Conservation (phyloP, 2,329 filamentous ascomycete species). For the Colletotrichum graminicola region DNA sequence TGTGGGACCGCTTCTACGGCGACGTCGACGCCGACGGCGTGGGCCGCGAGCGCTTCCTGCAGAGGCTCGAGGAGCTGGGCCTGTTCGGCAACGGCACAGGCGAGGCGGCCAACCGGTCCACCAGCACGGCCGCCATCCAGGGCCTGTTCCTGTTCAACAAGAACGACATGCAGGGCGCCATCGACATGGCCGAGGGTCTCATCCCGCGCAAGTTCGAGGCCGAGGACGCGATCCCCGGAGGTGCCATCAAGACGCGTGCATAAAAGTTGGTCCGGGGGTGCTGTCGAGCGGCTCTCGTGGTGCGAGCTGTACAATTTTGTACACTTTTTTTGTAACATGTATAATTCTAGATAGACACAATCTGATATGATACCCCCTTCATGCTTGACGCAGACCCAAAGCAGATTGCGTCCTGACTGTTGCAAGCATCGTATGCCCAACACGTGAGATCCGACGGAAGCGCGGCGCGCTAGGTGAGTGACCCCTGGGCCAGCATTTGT, state of each 20-base stretch:
- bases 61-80: constrained; percentile 75
- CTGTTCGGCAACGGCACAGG: constrained; percentile 72
- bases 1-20: constrained; percentile 97
- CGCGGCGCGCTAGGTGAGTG: not conserved
- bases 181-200: constrained; percentile 79
- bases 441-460: not conserved
- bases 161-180: constrained; percentile 87
- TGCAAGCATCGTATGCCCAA: no score
- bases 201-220: constrained; percentile 69
- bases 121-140: constrained; percentile 93
- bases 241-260: constrained; percentile 57
- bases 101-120: constrained; percentile 62
- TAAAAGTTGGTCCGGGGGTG: constrained; percentile 41
- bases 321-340: constrained; percentile 34
- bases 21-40: constrained; percentile 77
- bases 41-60: constrained; percentile 77
- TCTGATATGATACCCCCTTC: constrained; percentile 21
- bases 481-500: not conserved
- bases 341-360: constrained; percentile 18
- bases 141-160: constrained; percentile 97
- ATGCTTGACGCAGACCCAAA: not conserved
- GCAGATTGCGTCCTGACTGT: not conserved
- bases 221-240: constrained; percentile 53
- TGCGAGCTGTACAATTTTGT: not conserved
- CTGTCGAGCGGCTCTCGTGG: no score